Percentiles rank a stretch among this genome's conserved stretches.
These are phyloP conservation scores for Dactylellina sp. DNA, from an alignment of 2,329 filamentous ascomycete species.

Conservation along the genomic window DNA sequence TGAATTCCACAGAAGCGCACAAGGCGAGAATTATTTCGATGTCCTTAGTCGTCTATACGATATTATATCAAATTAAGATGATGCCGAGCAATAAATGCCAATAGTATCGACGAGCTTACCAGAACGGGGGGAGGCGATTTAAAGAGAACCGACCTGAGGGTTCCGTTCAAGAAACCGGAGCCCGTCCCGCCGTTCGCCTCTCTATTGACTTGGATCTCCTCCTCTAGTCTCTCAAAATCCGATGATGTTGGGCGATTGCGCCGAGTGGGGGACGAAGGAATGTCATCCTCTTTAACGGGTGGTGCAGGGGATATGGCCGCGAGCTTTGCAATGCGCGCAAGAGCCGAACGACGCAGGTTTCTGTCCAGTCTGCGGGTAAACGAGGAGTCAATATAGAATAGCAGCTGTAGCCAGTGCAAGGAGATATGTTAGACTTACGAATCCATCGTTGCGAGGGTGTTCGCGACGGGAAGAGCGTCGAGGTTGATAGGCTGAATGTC, in stretches of 20 bases:
- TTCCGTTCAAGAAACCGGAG: conserved; percentile 36
- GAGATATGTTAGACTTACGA: conserved; percentile 34
- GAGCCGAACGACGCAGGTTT: conserved; percentile 49
- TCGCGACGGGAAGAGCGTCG: conserved; percentile 30
- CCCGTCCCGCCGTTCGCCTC: conserved; percentile 13
- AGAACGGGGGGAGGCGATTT: conserved; percentile 29
- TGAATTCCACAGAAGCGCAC: conserved; percentile 85
- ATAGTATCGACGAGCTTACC: conserved; percentile 15
- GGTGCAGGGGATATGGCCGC: conserved; percentile 50
- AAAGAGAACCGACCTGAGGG: conserved; percentile 18
- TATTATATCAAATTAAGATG: conserved; percentile 2
- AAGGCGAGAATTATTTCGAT: conserved; percentile 91
- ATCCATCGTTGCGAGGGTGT: conserved; percentile 39
- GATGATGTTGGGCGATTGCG: conserved; percentile 30
- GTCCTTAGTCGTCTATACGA: conserved; percentile 80
- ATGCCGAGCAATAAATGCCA: neutral
- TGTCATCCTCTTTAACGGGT: conserved; percentile 24
- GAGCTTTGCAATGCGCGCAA: conserved; percentile 49
- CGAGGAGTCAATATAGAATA: neutral
- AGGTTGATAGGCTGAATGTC: conserved; percentile 2
- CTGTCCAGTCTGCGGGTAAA: conserved; percentile 30
- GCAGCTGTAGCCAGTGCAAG: neutral
- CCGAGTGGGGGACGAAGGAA: conserved; percentile 48
- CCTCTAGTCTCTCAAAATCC: conserved; percentile 49
- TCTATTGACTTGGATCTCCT: conserved; percentile 32